These are phyloP conservation scores for Cladosporium oxysporum DNA, from an alignment of 2,329 filamentous ascomycete species.

Conservation along the genomic window DNA sequence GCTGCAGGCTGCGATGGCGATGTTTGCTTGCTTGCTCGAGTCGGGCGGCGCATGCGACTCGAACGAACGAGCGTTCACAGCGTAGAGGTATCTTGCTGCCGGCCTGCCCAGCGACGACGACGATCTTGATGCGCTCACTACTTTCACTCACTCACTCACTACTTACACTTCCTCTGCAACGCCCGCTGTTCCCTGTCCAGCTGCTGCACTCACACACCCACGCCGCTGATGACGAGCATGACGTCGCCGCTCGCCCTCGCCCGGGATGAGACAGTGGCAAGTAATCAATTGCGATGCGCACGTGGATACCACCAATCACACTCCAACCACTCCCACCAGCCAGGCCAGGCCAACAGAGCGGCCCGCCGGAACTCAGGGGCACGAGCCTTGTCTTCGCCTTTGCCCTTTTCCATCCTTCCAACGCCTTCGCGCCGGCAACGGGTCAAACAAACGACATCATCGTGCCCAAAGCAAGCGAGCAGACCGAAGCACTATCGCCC, in stretches of 20 bases:
- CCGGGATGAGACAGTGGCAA: neutral
- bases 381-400: neutral
- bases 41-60: neutral
- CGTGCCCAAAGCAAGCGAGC: constrained; percentile 7
- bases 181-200: neutral
- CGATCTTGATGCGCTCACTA: neutral
- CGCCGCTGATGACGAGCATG: constrained; percentile 1
- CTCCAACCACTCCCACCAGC: neutral
- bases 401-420: constrained; percentile 5
- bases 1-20: neutral
- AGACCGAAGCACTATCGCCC: neutral
- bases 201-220: neutral
- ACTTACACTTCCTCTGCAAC: neutral
- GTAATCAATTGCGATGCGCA: constrained; percentile 5
- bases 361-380: neutral
- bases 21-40: neutral
- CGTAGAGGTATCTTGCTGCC: neutral
- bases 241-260: neutral
- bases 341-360: neutral
- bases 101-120: neutral
- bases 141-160: neutral
- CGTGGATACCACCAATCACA: constrained; percentile 1
- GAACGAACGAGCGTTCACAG: neutral
- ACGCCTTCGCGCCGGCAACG: neutral
- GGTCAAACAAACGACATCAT: constrained; percentile 2